Evolutionary conservation across 2,329 filamentous ascomycete genomes (phyloP).

Genomic region (Pyrenochaeta sp.): DNA sequence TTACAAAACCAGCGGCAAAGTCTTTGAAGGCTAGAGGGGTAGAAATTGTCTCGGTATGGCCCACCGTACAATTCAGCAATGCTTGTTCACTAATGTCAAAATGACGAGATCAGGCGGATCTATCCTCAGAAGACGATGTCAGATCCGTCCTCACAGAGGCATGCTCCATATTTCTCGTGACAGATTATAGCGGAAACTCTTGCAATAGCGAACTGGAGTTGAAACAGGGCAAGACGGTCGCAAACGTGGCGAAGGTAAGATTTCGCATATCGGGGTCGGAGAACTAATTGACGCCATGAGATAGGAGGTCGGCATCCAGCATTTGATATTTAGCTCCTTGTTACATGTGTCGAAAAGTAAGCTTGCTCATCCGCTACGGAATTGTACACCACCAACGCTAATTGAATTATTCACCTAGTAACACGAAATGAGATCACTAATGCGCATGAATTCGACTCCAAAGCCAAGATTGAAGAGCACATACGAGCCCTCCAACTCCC

Average conservation of each 20-base stretch:
- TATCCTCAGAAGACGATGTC: constrained; percentile 51
- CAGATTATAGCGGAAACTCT: constrained; percentile 32
- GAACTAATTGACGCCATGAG: no score
- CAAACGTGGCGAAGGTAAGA: constrained; percentile 24
- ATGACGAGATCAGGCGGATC: constrained; percentile 46
- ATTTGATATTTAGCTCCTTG: constrained; percentile 32
- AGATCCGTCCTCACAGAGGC: constrained; percentile 52
- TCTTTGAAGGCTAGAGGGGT: constrained; percentile 25
- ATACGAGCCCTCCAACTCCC: constrained; percentile 51
- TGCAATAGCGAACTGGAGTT: constrained; percentile 22
- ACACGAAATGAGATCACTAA: no score
- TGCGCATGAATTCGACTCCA: constrained; percentile 63
- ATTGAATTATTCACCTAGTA: no score
- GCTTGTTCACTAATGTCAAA: constrained; percentile 31
- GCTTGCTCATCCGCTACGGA: constrained; percentile 43
- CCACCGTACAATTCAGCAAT: background rate
- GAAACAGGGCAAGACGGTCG: constrained; percentile 29
- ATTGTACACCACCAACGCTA: no score
- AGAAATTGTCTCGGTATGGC: constrained; percentile 24
- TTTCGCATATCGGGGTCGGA: no score
- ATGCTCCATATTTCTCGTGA: constrained; percentile 60
- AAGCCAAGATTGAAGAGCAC: constrained; percentile 63
- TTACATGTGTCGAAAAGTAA: constrained; percentile 25
- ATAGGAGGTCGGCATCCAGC: constrained; percentile 21
- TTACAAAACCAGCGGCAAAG: constrained; percentile 25